Conservation (phyloP, 768 basidiomycete species). For the Fibroporia radiculosa region DNA sequence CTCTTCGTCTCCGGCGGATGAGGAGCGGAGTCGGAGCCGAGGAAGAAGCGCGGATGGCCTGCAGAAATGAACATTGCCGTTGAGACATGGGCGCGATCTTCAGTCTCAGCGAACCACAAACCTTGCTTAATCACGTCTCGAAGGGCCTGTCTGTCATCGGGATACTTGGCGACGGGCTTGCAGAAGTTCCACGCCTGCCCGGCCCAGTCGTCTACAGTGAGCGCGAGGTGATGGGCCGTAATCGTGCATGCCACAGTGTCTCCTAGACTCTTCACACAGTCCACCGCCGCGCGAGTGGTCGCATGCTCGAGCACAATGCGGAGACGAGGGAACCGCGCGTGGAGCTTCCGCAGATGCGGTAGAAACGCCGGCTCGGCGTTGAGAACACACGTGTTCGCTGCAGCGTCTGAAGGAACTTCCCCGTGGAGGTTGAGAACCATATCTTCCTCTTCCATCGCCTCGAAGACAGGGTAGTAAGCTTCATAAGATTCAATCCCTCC, state of each 20-base stretch:
- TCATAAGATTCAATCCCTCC: slow-evolving; percentile 96
- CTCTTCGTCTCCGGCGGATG: slow-evolving; percentile 69
- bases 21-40: slow-evolving; percentile 95
- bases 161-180: slow-evolving; percentile 97
- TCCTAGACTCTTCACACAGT: slow-evolving; percentile 71
- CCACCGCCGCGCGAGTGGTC: slow-evolving; percentile 86
- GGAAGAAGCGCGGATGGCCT: slow-evolving; percentile 94
- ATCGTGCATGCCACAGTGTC: slow-evolving; percentile 91
- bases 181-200: slow-evolving; percentile 95
- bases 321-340: slow-evolving; percentile 76
- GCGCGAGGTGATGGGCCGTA: slow-evolving; percentile 90
- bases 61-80: neutral
- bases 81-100: neutral
- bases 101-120: slow-evolving; percentile 25
- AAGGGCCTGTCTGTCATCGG: slow-evolving; percentile 82
- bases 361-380: slow-evolving; percentile 91
- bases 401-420: slow-evolving; percentile 85
- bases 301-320: slow-evolving; percentile 97
- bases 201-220: slow-evolving; percentile 96
- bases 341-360: slow-evolving; percentile 77
- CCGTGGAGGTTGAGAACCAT: slow-evolving; percentile 97
- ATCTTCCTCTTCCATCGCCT: slow-evolving; percentile 86
- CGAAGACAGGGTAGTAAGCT: slow-evolving; percentile 87
- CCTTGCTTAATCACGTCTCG: slow-evolving; percentile 71
- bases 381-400: slow-evolving; percentile 79